Evolutionary conservation across 1,139 yeast genomes (phyloP).

Genomic region (Taiozyma onychis): DNA sequence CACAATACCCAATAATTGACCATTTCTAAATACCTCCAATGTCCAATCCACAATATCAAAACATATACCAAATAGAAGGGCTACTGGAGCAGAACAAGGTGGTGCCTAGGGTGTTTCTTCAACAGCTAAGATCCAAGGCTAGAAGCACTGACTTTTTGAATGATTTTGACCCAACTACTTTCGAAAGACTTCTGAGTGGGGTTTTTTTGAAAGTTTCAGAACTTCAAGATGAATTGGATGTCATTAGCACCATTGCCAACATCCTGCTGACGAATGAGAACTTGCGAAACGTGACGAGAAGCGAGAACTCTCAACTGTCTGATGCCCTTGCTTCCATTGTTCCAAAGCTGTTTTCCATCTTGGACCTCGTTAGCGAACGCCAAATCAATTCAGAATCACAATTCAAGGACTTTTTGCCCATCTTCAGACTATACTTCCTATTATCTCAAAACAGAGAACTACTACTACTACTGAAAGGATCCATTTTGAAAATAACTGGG

Average conservation of each 20-base stretch:
- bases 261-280: slow-evolving; percentile 15
- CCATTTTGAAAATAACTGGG: slow-evolving; percentile 17
- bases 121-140: slow-evolving; percentile 11
- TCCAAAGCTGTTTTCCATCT: slow-evolving; percentile 11
- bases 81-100: neutral
- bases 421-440: slow-evolving; percentile 21
- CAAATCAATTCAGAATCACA: slow-evolving; percentile 20
- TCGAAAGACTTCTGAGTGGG: slow-evolving; percentile 7
- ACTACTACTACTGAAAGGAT: slow-evolving; percentile 7
- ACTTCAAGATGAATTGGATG: slow-evolving; percentile 13
- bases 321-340: slow-evolving; percentile 1
- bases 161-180: slow-evolving; percentile 7
- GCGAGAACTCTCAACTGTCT: neutral
- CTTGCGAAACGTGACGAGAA: slow-evolving; percentile 8
- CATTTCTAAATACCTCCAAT: neutral
- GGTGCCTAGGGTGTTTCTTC: slow-evolving; percentile 4
- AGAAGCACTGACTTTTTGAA: slow-evolving; percentile 12
- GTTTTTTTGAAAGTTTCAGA: slow-evolving; percentile 8
- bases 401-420: slow-evolving; percentile 21
- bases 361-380: slow-evolving; percentile 22
- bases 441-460: slow-evolving; percentile 14
- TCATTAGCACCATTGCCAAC: slow-evolving; percentile 18
- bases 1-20: neutral
- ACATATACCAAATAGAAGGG: slow-evolving; percentile 1
- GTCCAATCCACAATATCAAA: neutral